These are phyloP conservation scores for Aspergillus pseudonomiae DNA, from an alignment of 2,329 filamentous ascomycete species.

Conservation along the genomic window DNA sequence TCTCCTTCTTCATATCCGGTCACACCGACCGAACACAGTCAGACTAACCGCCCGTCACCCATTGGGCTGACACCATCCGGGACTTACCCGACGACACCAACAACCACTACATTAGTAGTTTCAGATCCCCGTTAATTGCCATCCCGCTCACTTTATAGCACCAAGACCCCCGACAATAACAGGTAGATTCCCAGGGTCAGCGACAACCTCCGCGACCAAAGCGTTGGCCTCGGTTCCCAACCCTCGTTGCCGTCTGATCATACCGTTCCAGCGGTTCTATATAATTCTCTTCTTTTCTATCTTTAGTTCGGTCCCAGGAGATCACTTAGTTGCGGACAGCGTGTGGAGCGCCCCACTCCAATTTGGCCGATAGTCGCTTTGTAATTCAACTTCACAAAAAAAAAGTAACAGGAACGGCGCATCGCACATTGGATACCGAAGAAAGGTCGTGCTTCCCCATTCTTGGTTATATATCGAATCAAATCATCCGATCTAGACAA, in stretches of 20 bases:
- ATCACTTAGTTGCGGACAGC: conserved; percentile 14
- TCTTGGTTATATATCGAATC: not conserved
- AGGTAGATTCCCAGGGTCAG: not conserved
- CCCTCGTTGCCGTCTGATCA: not conserved
- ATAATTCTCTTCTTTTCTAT: conserved; percentile 1
- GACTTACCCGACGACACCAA: not conserved
- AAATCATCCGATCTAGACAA: not conserved
- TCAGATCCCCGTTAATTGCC: not conserved
- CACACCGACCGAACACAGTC: not conserved
- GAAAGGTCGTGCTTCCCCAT: not conserved
- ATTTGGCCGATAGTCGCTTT: conserved; percentile 8
- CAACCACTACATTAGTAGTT: not conserved
- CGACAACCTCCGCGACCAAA: not conserved
- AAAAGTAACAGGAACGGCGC: not conserved
- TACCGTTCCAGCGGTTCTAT: not conserved
- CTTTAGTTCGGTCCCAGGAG: not conserved
- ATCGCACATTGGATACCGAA: not conserved
- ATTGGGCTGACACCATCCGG: not conserved
- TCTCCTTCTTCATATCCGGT: not conserved
- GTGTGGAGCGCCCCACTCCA: conserved; percentile 19
- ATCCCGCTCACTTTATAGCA: not conserved
- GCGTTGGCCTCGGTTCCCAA: not conserved
- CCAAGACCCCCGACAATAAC: not conserved
- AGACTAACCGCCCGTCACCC: not conserved
- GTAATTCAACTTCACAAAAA: conserved; percentile 4